Percentiles rank a stretch among this genome's conserved stretches.
These are phyloP conservation scores for Aspergillus hiratsukae DNA, from an alignment of 2,329 filamentous ascomycete genomes.

Conservation along the genomic window DNA sequence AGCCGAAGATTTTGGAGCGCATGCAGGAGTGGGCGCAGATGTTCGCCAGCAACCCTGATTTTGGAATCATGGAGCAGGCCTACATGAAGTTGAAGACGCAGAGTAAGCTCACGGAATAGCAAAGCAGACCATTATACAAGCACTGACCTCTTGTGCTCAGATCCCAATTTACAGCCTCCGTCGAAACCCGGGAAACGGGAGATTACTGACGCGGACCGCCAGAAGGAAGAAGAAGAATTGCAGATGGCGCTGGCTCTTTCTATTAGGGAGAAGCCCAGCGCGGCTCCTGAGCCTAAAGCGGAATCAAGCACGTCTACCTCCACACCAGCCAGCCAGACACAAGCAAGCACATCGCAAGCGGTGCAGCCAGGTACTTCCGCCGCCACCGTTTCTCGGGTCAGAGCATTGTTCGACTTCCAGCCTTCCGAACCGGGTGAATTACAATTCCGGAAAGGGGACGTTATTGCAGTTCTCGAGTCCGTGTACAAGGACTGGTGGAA, in stretches of 20 bases:
- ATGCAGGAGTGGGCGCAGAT: constrained; percentile 97
- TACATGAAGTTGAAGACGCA: constrained; percentile 78
- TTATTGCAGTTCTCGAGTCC: constrained; percentile 94
- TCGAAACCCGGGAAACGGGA: constrained; percentile 91
- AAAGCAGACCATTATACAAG: not conserved
- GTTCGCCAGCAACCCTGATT: constrained; percentile 82
- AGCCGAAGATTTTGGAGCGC: constrained; percentile 91
- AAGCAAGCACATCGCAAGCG: constrained; percentile 49
- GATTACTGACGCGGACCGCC: constrained; percentile 82
- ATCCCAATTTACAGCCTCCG: constrained; percentile 84
- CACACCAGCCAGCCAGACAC: constrained; percentile 31
- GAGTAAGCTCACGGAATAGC: constrained; percentile 40
- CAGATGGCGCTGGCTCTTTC: constrained; percentile 94
- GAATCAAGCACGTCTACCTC: constrained; percentile 36
- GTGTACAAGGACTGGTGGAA: constrained; percentile 99
- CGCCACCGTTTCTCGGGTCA: constrained; percentile 89
- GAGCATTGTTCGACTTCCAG: constrained; percentile 90
- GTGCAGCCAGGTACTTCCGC: constrained; percentile 83
- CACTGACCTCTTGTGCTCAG: constrained; percentile 45
- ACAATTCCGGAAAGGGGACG: constrained; percentile 92
- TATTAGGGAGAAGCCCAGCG: constrained; percentile 71
- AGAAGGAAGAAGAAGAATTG: constrained; percentile 94
- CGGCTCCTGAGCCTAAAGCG: constrained; percentile 32
- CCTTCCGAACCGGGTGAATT: constrained; percentile 92
- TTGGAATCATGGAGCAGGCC: constrained; percentile 96